These are phyloP conservation scores for Retiboletus flavoniger DNA, from an alignment of 1,284 basidiomycete species.

Conservation along the genomic window DNA sequence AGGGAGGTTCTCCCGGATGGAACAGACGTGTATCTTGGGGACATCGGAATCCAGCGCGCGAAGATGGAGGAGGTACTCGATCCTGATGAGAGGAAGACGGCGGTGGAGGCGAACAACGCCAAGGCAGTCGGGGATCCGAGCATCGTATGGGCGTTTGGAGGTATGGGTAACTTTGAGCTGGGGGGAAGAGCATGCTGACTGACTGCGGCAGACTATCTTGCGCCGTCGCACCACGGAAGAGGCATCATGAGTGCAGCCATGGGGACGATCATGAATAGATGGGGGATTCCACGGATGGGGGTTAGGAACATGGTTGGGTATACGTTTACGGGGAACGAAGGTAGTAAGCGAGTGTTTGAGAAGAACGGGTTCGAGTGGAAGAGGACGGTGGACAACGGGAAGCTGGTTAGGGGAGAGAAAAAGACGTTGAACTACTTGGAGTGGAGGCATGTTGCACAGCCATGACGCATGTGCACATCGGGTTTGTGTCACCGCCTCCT, in stretches of 20 bases:
- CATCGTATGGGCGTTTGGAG: conserved; percentile 45
- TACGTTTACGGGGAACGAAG: conserved; percentile 51
- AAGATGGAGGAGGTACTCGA: conserved; percentile 37
- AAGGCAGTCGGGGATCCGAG: conserved; percentile 39
- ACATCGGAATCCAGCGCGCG: conserved; percentile 36
- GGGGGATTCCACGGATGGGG: conserved; percentile 61
- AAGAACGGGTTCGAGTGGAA: conserved; percentile 59
- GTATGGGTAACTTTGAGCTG: conserved; percentile 27
- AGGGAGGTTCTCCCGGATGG: conserved; percentile 44
- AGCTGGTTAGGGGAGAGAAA: conserved; percentile 34
- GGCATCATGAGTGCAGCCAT: conserved; percentile 69
- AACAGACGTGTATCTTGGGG: conserved; percentile 41
- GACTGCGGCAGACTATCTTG: conserved; percentile 31
- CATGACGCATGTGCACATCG: too few relatives aligned
- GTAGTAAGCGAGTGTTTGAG: conserved; percentile 58
- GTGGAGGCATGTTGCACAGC: conserved; percentile 24
- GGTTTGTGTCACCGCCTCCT: not conserved
- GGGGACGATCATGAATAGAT: conserved; percentile 47
- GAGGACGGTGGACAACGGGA: conserved; percentile 41
- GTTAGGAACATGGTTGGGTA: conserved; percentile 45
- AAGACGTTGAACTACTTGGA: conserved; percentile 21
- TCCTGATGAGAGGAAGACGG: conserved; percentile 27
- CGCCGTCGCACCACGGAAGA: conserved; percentile 55
- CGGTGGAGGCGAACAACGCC: conserved; percentile 17
- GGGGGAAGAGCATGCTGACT: conserved; percentile 12